These are phyloP conservation scores for Fusarium palustre DNA, from an alignment of 2,329 filamentous ascomycete species.

Conservation along the genomic window DNA sequence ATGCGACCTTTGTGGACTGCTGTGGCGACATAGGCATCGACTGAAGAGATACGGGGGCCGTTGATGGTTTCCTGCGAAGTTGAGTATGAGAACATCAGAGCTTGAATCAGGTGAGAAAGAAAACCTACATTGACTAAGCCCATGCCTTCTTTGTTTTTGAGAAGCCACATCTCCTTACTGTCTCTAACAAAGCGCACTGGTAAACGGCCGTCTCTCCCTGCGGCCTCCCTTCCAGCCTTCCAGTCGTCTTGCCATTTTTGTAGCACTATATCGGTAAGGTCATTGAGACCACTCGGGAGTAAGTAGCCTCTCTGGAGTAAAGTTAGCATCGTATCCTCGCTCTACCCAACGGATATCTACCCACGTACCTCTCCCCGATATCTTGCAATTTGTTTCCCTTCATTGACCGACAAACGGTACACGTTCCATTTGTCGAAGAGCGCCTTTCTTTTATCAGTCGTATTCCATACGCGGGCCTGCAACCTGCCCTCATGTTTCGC, in stretches of 20 bases:
- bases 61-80: conserved; percentile 42
- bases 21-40: conserved; percentile 42
- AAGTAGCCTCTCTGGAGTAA: neutral
- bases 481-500: conserved; percentile 16
- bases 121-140: conserved; percentile 42
- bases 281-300: neutral
- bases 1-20: neutral
- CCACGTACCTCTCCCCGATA: conserved; percentile 12
- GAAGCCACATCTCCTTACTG: neutral
- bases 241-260: neutral
- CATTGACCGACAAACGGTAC: conserved; percentile 30
- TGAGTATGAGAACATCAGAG: neutral
- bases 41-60: conserved; percentile 35
- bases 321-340: neutral
- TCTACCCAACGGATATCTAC: neutral
- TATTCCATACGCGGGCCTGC: neutral
- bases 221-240: neutral
- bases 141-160: neutral
- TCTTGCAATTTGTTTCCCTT: conserved; percentile 13
- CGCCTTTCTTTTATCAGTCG: neutral
- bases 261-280: conserved; percentile 1
- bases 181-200: neutral
- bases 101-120: neutral
- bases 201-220: neutral
- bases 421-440: conserved; percentile 14